Base-by-base conservation (phyloP, 331 rosid genomes). In the Quercus tomentella region DNA sequence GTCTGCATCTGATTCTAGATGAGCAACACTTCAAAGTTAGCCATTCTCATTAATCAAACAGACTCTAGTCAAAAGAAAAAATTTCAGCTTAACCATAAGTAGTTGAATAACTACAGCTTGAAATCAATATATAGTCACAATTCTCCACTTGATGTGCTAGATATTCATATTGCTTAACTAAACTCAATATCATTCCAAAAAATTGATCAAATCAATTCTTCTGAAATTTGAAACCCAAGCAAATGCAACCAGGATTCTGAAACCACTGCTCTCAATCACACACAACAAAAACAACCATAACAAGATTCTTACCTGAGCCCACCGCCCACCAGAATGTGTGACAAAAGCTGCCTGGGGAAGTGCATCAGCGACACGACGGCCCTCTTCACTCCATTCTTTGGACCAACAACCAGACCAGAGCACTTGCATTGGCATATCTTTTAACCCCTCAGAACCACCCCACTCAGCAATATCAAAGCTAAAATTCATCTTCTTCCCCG, bases 381-480 rank as follows among this genome's bases (percentile, higher is more conserved):
- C 99, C 77, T 87, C 94, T 2, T 62, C 83, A 18, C 80, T 93
- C 98, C 99, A 95, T 84, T 91, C 96, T 68, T 90, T 55, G 30
- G 98, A 93, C 97, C 96, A 95, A 67, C 67, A 77, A 11, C 75
- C 74, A 35, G 99, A 89, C 99, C 99, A 95, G 25, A 95, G 74
- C 82, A 93, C 85, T 60, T 89, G 97, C 83, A 93, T 80, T 4
- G 98, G 98, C 81, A 87, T 70, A 58, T 74, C 80, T 76, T 88
- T 95, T 84, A 95, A 67, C 28, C 86, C 92, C 83, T 90, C 93
- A 1, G 94, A 90, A 43, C 89, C 76, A 74, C 94, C 96, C 99
- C 99, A 95, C 67, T 89, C 89, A 6, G 90, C 90, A 4, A 95
- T 70, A 76, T 95, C 92, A 88, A 95, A 95, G 87, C 99, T 93